Evolutionary conservation across 768 basidiomycete genomes (phyloP).

Genomic region (Podaxis pistillaris): DNA sequence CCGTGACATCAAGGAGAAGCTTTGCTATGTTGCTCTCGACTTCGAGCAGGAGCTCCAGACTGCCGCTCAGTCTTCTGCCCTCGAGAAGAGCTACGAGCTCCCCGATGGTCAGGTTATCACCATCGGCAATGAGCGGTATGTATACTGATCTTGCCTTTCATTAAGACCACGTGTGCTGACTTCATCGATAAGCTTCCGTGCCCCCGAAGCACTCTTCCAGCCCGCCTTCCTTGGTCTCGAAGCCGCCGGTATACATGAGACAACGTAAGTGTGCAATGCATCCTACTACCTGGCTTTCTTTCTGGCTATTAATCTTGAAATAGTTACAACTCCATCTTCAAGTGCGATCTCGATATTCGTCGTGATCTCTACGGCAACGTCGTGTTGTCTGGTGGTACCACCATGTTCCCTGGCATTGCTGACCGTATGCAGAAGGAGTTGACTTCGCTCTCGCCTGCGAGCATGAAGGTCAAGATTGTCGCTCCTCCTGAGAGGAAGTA

Average conservation of each 20-base stretch:
- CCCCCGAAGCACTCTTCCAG: slow-evolving; percentile 93
- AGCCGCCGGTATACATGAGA: slow-evolving; percentile 90
- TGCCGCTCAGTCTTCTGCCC: slow-evolving; percentile 82
- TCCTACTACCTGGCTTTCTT: slow-evolving; percentile 5
- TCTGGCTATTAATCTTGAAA: background rate
- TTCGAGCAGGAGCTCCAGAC: slow-evolving; percentile 93
- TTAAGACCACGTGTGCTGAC: slow-evolving; percentile 47
- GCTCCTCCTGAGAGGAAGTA: slow-evolving; percentile 94
- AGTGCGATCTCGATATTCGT: slow-evolving; percentile 85
- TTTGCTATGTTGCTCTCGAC: slow-evolving; percentile 93
- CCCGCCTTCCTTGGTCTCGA: slow-evolving; percentile 89
- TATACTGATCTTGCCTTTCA: slow-evolving; percentile 49
- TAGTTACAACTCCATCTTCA: slow-evolving; percentile 80
- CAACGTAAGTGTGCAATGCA: slow-evolving; percentile 47
- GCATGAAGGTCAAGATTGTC: slow-evolving; percentile 95
- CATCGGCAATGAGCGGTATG: slow-evolving; percentile 89
- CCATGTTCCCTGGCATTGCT: slow-evolving; percentile 96
- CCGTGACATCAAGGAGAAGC: slow-evolving; percentile 96
- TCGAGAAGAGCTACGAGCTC: slow-evolving; percentile 93
- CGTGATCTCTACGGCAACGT: slow-evolving; percentile 81
- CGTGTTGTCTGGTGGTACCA: slow-evolving; percentile 86
- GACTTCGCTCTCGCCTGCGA: slow-evolving; percentile 77
- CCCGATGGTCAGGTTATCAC: slow-evolving; percentile 95
- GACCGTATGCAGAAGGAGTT: slow-evolving; percentile 97
- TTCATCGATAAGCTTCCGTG: slow-evolving; percentile 68